phyloP scores from a whole-genome alignment of 75 land plant genomes.

The Pinus taeda region DNA sequence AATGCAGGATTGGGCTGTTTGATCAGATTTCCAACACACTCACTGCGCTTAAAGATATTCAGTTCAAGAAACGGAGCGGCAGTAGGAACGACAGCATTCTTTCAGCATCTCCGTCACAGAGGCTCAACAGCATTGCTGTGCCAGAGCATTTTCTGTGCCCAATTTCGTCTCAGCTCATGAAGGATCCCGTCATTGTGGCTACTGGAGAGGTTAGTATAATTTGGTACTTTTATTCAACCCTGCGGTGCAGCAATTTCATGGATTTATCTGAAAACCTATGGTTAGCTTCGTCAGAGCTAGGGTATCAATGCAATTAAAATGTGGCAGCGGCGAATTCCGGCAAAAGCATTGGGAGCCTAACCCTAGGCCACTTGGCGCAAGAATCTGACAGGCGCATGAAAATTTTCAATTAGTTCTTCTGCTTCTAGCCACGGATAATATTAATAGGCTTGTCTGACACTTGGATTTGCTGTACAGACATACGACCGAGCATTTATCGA shows the following conservation, averaged over 20 bases:
- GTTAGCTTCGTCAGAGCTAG: no score
- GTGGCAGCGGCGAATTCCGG: no score
- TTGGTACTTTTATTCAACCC: no score
- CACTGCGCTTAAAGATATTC: conserved; percentile 21
- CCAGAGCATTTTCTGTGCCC: conserved; percentile 75
- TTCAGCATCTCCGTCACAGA: neutral
- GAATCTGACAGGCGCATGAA: no score
- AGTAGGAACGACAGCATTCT: neutral
- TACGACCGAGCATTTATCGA: conserved; percentile 72
- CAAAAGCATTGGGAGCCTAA: no score
- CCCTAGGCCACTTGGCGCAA: no score
- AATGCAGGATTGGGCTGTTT: conserved; percentile 16
- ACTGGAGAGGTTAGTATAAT: conserved; percentile 58
- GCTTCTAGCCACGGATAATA: no score
- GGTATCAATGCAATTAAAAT: no score
- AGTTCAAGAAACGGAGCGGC: neutral
- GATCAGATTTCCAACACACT: conserved; percentile 22
- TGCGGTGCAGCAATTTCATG: no score
- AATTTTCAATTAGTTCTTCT: no score
- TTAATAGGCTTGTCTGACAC: neutral
- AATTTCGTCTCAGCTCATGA: conserved; percentile 71
- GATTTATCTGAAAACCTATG: no score
- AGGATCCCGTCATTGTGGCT: conserved; percentile 73
- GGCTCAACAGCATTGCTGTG: conserved; percentile 19
- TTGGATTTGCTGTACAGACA: conserved; percentile 52